Evolutionary conservation across 2,329 filamentous ascomycete species (phyloP), one percentile per base, ranked within the genome.

Genomic region (Stagonosporopsis rhizophila): DNA sequence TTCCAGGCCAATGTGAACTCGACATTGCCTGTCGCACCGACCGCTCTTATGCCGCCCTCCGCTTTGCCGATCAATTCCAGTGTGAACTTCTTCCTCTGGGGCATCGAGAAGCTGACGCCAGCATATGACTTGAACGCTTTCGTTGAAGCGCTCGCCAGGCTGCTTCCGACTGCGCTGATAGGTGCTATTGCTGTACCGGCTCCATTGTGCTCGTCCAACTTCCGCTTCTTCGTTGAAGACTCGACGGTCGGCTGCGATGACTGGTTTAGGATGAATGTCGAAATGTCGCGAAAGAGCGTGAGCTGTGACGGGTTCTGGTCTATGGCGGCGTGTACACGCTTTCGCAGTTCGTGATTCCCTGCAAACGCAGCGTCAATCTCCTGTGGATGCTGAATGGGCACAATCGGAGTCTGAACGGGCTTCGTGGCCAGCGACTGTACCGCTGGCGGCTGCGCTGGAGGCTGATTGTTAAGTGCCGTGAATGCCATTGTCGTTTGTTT

Each of bases 1-100:
- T 75, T 73, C 76, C 83, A 77, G 0, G 77, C 69, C 32, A 85
- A 73, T 15, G 80, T 80, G 67, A 85, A 84, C 61, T 86, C 84
- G 39, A 86, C 76, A 39, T 78, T 80, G 17, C 80, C 82, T 3
- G 79, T 72, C 38, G 85, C 78, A 52, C 81, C 82, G 54, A 80
- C 73, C 25, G 79, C 81, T 39, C 81, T 78, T 34, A 85, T 75
- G 48, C 81, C 74, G 55, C 76, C 75, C 23, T 73, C 70, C 32
- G 65, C 68, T 28, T 73, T 71, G 38, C 77, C 77, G 11, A 84
- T 78, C n/a, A 88, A 70, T 67, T 87, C 82, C 25, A 89, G 77
- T 44, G 79, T 83, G 57, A 87, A 78, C 76, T 88, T 88, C 77
- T 88, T 89, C 49, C 86, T 78, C 64, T 85, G 83, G 3, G 86